Base-by-base conservation (phyloP, 169 alveolate species). In the Eimeria tenella region DNA sequence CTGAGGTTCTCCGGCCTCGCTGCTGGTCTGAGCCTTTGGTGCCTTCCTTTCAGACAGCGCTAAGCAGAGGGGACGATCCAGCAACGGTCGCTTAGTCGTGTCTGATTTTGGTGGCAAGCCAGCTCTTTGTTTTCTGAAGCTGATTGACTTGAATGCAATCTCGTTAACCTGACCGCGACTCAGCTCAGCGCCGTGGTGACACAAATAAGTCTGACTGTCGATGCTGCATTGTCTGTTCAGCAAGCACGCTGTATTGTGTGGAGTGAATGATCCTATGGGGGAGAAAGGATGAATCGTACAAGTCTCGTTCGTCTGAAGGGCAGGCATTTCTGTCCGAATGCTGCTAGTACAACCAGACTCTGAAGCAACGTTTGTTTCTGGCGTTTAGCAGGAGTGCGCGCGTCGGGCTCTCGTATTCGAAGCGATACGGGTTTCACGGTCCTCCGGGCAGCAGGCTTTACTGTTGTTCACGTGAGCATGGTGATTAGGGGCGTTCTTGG, bases 261-360 rank as follows among this genome's bases (percentile, higher is more conserved):
- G n/a, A n/a, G n/a, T n/a, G n/a, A n/a, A n/a, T n/a, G n/a, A n/a
- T n/a, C n/a, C n/a, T n/a, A n/a, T n/a, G n/a, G n/a, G 77, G 60
- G 5, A 17, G 50, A 21, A 49, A 53, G 68, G 88, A 79, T 79
- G 88, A 79, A 4, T 56, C 11, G 56, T 73, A 2, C 19, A 10
- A 79, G 88, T 79, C 88, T 79, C 70, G 88, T 79, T 79, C 88
- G 88, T 79, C 88, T 79, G 88, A 79, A 15, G 88, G 70, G 70
- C 88, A 9, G 88, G 15, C 0, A 50, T 5, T 4, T 53, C 88
- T 50, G 88, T 79, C 88, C 88, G 7, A 50, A 23, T 79, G 88
- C 88, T 79, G 88, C 88, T 52, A 79, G 71, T 70, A 53, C 6
- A 79, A 79, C 88, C 88, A 79, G 88, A 79, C 88, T 79, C 88